These are phyloP conservation scores for Limnanthes douglasii DNA, from an alignment of 345 rosid genomes.

Conservation along the genomic window DNA sequence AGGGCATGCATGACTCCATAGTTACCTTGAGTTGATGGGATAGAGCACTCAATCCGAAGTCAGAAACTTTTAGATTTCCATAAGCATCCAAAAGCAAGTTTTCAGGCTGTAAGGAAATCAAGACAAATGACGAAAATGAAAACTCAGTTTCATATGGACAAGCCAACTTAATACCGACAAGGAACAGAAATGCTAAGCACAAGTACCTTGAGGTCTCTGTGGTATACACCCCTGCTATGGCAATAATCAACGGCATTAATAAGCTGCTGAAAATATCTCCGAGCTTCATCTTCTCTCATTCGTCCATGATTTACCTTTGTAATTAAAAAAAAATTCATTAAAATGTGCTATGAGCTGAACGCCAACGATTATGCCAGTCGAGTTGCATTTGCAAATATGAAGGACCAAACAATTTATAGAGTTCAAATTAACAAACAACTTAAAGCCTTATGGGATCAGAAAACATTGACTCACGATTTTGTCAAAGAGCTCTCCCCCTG, in stretches of 20 bases:
- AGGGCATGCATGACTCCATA: background rate
- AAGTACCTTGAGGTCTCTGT: conserved; percentile 87
- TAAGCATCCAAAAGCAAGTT: conserved; percentile 68
- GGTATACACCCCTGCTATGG: conserved; percentile 97
- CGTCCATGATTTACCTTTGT: conserved; percentile 79
- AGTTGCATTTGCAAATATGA: background rate
- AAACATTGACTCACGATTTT: conserved; percentile 41
- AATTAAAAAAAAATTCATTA: conserved; percentile 5
- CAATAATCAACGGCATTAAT: conserved; percentile 90
- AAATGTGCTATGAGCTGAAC: background rate
- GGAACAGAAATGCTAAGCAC: background rate
- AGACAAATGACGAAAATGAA: conserved; percentile 7
- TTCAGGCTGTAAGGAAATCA: conserved; percentile 54
- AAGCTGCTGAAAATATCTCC: conserved; percentile 94
- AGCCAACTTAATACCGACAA: background rate
- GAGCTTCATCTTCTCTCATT: conserved; percentile 82
- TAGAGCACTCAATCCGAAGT: conserved; percentile 94
- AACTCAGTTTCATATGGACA: background rate
- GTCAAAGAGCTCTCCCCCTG: conserved; percentile 78
- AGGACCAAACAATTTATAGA: background rate
- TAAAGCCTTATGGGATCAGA: background rate
- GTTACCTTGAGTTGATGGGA: conserved; percentile 95
- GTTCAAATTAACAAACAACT: background rate
- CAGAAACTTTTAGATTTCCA: conserved; percentile 93
- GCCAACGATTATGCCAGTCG: background rate